These are phyloP conservation scores for Gigaspora rosea DNA, from an alignment of 192 early-diverging fungal genomes.

Conservation along the genomic window DNA sequence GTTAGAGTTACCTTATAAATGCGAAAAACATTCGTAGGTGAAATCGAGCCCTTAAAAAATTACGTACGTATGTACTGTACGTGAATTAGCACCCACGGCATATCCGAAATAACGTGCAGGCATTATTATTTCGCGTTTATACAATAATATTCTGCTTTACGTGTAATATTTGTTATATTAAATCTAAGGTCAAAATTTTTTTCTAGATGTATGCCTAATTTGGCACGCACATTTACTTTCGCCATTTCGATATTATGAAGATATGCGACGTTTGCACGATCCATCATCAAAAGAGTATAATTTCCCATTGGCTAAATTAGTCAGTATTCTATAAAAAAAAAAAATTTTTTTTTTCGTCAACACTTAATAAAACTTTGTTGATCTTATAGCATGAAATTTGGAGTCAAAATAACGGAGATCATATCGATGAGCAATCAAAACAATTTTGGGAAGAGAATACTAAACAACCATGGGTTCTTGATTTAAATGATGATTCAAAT, in stretches of 20 bases:
- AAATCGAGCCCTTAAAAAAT: not conserved
- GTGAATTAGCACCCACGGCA: too few species aligned
- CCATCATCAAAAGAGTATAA: not conserved
- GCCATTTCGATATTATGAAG: slow-evolving; percentile 55
- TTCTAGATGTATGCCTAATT: slow-evolving; percentile 49
- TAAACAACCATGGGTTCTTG: slow-evolving; percentile 27
- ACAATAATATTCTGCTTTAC: too few species aligned
- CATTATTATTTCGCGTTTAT: too few species aligned
- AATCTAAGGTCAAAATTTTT: not conserved
- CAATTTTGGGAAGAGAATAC: slow-evolving; percentile 10
- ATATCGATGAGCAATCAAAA: slow-evolving; percentile 2
- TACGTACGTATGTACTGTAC: too few species aligned
- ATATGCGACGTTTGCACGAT: slow-evolving; percentile 42
- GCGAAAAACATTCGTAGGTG: too few species aligned
- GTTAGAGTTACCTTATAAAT: too few species aligned
- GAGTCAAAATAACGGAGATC: not conserved
- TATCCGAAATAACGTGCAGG: too few species aligned
- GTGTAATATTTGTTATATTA: too few species aligned
- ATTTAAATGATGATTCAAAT: slow-evolving; percentile 13
- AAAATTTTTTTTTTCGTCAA: too few species aligned
- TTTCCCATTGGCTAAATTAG: slow-evolving; percentile 10
- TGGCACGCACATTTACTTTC: slow-evolving; percentile 58
- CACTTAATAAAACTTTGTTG: too few species aligned
- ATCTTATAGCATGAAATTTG: slow-evolving; percentile 2
- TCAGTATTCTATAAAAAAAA: not conserved